Evolutionary conservation across 1,284 basidiomycete genomes (phyloP).

Genomic region (Trichosporon ovoides): DNA sequence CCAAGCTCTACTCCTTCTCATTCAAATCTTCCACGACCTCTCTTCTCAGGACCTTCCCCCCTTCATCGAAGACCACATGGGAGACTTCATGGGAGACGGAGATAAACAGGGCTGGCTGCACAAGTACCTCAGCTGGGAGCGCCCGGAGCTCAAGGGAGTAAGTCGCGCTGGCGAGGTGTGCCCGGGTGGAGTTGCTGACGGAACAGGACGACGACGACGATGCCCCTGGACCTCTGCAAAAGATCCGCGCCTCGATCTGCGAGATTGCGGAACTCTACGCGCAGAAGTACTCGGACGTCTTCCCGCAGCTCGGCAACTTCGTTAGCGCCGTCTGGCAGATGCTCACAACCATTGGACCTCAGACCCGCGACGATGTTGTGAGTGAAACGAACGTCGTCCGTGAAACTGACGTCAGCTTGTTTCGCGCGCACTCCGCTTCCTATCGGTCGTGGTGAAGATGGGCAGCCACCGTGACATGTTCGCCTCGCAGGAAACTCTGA

Average conservation of each 20-base stretch:
- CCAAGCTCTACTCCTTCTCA: slow-evolving; percentile 68
- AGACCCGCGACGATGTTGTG: slow-evolving; percentile 69
- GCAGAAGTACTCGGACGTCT: slow-evolving; percentile 83
- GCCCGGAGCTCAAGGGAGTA: slow-evolving; percentile 60
- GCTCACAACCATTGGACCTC: slow-evolving; percentile 64
- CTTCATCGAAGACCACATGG: slow-evolving; percentile 82
- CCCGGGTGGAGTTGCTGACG: slow-evolving; percentile 5
- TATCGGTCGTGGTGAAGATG: slow-evolving; percentile 86
- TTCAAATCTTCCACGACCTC: slow-evolving; percentile 89
- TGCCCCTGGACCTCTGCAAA: slow-evolving; percentile 72
- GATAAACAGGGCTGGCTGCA: slow-evolving; percentile 63
- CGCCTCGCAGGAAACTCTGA: slow-evolving; percentile 64
- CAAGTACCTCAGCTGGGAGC: slow-evolving; percentile 72
- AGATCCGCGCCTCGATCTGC: slow-evolving; percentile 82
- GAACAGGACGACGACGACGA: slow-evolving; percentile 71
- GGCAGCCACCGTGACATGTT: slow-evolving; percentile 67
- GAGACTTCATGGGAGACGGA: slow-evolving; percentile 66
- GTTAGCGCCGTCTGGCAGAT: slow-evolving; percentile 91
- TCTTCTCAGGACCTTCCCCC: slow-evolving; percentile 93
- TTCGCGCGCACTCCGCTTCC: slow-evolving; percentile 85
- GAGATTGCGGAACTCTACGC: slow-evolving; percentile 92
- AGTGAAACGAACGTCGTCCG: slow-evolving; percentile 28
- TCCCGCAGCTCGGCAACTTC: slow-evolving; percentile 72
- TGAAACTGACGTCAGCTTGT: slow-evolving; percentile 60
- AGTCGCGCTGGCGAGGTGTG: not conserved